Evolutionary conservation across 257 asterid species (phyloP).

Genomic region (Euphrasia confusa): DNA sequence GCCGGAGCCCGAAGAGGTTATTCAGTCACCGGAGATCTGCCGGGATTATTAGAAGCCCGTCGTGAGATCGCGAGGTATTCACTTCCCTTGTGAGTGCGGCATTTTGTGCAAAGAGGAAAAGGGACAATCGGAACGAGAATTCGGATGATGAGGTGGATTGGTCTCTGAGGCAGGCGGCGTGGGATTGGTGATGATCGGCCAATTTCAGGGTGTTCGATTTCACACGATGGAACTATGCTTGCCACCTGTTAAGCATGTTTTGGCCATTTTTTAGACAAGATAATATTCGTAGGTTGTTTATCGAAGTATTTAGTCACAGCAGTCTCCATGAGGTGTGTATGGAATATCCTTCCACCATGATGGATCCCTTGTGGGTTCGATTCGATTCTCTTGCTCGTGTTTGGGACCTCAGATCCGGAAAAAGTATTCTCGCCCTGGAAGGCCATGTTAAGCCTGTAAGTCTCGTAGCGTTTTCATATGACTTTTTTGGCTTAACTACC

Average conservation of each 20-base stretch:
- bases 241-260: conserved; percentile 68
- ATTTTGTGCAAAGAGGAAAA: conserved; percentile 66
- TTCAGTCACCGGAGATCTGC: conserved; percentile 83
- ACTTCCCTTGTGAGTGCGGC: conserved; percentile 80
- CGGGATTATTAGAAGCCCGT: conserved; percentile 62
- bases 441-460: conserved; percentile 95
- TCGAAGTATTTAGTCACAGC: conserved; percentile 74
- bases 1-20: conserved; percentile 64
- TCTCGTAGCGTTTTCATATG: not conserved
- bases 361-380: conserved; percentile 95
- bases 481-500: not conserved
- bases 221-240: conserved; percentile 76
- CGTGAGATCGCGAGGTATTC: conserved; percentile 65
- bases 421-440: conserved; percentile 82
- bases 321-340: conserved; percentile 95
- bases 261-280: not conserved
- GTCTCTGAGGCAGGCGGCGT: conserved; percentile 70
- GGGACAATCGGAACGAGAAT: conserved; percentile 95
- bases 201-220: conserved; percentile 82
- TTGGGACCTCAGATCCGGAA: conserved; percentile 94
- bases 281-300: not conserved
- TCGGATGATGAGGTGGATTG: conserved; percentile 87
- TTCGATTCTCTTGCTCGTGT: conserved; percentile 90
- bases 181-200: conserved; percentile 95
- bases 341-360: conserved; percentile 78